A percentile compares a stretch with the other conserved stretches of the same genome.
phyloP scores from a whole-genome alignment of 306 rosid genomes.

The Prunus mume region DNA sequence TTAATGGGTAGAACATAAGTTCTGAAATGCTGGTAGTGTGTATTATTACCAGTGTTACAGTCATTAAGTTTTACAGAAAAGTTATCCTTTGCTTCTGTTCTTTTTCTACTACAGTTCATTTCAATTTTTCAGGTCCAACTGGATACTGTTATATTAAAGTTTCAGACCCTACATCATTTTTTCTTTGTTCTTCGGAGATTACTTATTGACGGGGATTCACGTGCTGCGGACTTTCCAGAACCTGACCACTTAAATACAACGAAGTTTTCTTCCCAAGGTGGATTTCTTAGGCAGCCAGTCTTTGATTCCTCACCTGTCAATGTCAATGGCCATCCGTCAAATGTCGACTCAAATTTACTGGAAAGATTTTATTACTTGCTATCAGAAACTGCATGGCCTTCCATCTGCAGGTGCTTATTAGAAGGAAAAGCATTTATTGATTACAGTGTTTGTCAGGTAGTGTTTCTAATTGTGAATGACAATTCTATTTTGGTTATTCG shows the following conservation, averaged over 20 bases:
- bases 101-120: constrained; percentile 5
- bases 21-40: neutral
- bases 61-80: neutral
- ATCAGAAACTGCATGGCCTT: constrained; percentile 79
- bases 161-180: constrained; percentile 79
- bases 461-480: neutral
- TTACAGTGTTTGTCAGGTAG: constrained; percentile 79
- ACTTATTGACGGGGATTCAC: constrained; percentile 55
- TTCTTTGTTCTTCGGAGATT: constrained; percentile 86
- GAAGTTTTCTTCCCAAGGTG: constrained; percentile 72
- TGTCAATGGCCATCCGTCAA: constrained; percentile 28
- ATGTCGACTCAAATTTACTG: constrained; percentile 41
- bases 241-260: constrained; percentile 29
- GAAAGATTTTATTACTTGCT: constrained; percentile 50
- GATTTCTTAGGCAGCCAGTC: constrained; percentile 79
- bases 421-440: constrained; percentile 74
- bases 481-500: constrained; percentile 8
- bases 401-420: constrained; percentile 60
- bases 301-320: constrained; percentile 43
- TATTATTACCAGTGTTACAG: neutral
- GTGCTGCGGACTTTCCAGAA: constrained; percentile 30
- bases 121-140: constrained; percentile 61
- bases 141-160: constrained; percentile 63
- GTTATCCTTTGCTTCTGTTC: constrained; percentile 6
- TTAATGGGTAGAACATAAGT: neutral